Evolutionary conservation across 116 monocot species (phyloP).

Genomic region (Trichopus zeylanicus): DNA sequence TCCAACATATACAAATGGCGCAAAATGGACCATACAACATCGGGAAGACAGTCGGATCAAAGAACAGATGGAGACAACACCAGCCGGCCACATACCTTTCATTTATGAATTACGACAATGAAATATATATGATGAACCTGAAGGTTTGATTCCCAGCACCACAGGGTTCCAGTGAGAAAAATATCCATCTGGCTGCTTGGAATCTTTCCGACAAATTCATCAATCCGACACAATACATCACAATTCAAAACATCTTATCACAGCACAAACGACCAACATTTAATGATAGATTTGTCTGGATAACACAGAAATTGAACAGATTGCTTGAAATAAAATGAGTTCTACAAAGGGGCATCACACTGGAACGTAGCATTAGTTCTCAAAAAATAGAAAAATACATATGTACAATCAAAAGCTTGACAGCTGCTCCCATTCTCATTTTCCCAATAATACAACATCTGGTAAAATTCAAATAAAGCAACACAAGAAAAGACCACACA

Average conservation of each 20-base stretch:
- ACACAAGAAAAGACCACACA: neutral
- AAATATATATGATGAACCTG: neutral
- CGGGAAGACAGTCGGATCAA: neutral
- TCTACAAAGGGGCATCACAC: neutral
- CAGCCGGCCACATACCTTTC: neutral
- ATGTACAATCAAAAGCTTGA: neutral
- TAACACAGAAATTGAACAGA: neutral
- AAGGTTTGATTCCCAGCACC: no score
- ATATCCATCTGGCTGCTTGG: neutral
- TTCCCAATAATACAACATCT: neutral
- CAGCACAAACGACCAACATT: no score
- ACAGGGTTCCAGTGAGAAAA: neutral
- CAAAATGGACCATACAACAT: no score
- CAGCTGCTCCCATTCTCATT: neutral
- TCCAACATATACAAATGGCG: neutral
- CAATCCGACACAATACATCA: no score
- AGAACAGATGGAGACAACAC: neutral
- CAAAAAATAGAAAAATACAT: neutral
- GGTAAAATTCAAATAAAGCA: neutral
- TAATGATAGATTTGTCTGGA: neutral
- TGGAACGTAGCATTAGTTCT: neutral
- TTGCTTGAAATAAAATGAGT: neutral
- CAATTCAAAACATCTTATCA: no score
- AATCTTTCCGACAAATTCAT: no score
- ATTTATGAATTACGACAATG: neutral